These are phyloP conservation scores for Xylaria flabelliformis DNA, from an alignment of 495 filamentous ascomycete species.

Conservation along the genomic window DNA sequence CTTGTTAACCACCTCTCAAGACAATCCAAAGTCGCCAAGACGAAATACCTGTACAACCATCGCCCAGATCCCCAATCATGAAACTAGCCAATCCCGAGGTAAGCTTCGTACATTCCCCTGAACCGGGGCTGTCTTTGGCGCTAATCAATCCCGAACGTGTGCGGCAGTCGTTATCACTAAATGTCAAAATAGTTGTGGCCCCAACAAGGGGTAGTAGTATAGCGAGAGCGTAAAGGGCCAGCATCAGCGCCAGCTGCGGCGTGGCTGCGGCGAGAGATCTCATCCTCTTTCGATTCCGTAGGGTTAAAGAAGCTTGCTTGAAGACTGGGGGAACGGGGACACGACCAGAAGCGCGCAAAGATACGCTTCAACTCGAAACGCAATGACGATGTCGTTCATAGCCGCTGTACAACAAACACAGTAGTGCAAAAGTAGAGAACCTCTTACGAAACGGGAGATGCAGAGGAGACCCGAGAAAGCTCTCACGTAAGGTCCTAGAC, in stretches of 20 bases:
- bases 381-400: constrained; percentile 1
- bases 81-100: background rate
- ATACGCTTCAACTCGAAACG: constrained; percentile 3
- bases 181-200: constrained; percentile 11
- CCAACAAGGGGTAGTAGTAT: background rate
- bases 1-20: constrained; percentile 12
- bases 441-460: background rate
- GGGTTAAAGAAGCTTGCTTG: background rate
- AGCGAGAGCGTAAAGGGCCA: constrained; percentile 11
- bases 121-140: constrained; percentile 3
- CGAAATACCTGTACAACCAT: constrained; percentile 19
- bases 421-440: background rate
- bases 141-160: background rate
- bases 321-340: background rate
- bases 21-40: background rate
- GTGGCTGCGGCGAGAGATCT: background rate
- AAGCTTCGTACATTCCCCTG: constrained; percentile 8
- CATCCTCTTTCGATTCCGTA: background rate
- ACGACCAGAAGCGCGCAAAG: background rate
- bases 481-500: background rate
- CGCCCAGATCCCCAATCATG: constrained; percentile 13
- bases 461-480: background rate
- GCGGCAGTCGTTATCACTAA: constrained; percentile 5
- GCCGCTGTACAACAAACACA: background rate
- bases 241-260: background rate